Percentiles rank a stretch among this genome's conserved stretches.
Evolutionary conservation across 2,329 filamentous ascomycete genomes (phyloP).

Genomic region (Didymella pomorum): DNA sequence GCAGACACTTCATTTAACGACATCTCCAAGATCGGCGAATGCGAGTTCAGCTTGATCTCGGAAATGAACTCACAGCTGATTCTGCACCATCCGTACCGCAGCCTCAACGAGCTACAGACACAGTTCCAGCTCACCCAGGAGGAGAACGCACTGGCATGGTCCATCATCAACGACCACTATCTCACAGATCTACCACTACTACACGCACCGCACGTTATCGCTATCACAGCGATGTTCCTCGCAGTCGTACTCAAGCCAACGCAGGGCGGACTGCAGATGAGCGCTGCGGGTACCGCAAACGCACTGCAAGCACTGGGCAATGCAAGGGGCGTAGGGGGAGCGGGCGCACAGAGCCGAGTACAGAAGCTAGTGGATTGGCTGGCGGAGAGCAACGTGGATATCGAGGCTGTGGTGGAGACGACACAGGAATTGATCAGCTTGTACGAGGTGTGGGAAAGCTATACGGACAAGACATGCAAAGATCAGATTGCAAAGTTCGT

Average conservation of each 20-base stretch:
- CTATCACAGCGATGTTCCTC: slow-evolving; percentile 84
- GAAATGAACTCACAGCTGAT: slow-evolving; percentile 92
- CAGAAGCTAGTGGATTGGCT: slow-evolving; percentile 80
- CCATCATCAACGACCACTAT: slow-evolving; percentile 90
- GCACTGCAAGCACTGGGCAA: slow-evolving; percentile 50
- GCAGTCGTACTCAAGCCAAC: slow-evolving; percentile 81
- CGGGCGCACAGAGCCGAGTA: slow-evolving; percentile 59
- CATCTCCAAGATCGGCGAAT: slow-evolving; percentile 86
- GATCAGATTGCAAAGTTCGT: slow-evolving; percentile 69
- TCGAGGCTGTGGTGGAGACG: slow-evolving; percentile 84
- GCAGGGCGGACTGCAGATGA: slow-evolving; percentile 58
- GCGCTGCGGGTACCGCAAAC: slow-evolving; percentile 52
- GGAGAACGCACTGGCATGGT: slow-evolving; percentile 79
- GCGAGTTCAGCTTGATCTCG: slow-evolving; percentile 90
- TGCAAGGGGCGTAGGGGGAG: slow-evolving; percentile 37
- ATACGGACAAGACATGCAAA: slow-evolving; percentile 70
- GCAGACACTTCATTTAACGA: slow-evolving; percentile 60
- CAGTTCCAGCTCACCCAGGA: slow-evolving; percentile 78
- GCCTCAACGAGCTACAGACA: slow-evolving; percentile 73
- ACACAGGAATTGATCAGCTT: slow-evolving; percentile 91
- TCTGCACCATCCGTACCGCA: slow-evolving; percentile 88
- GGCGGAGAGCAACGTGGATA: slow-evolving; percentile 84
- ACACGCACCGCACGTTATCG: slow-evolving; percentile 84
- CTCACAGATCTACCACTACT: slow-evolving; percentile 90
- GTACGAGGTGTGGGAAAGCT: slow-evolving; percentile 78